Conservation (phyloP, 2,329 filamentous ascomycete genomes). For the Aspergillus ochraceus region DNA sequence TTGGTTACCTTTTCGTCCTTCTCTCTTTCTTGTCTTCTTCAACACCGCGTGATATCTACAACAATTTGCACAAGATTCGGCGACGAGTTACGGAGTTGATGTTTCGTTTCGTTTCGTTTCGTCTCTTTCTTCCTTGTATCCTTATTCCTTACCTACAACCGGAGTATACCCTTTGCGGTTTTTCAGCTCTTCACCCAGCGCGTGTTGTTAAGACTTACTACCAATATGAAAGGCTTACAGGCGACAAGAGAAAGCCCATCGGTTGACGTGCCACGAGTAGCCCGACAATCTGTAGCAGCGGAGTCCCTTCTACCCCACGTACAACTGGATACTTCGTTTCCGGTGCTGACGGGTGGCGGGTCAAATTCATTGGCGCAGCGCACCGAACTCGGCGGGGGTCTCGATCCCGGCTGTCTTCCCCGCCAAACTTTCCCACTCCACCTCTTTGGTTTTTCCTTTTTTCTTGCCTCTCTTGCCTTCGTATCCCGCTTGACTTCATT, state of each 20-base stretch:
- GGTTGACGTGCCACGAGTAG: background rate
- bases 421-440: background rate
- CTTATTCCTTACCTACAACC: background rate
- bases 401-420: conserved; percentile 1
- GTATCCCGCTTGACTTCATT: background rate
- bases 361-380: background rate
- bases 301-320: background rate
- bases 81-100: conserved; percentile 10
- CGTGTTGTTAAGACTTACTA: background rate
- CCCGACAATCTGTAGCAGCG: background rate
- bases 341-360: too few species aligned
- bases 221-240: background rate
- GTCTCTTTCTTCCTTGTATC: conserved; percentile 1
- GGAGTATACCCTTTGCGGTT: background rate
- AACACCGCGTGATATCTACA: background rate
- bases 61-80: conserved; percentile 7
- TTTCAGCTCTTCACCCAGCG: background rate
- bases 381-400: background rate
- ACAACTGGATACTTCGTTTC: background rate
- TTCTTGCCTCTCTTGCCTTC: background rate
- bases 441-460: conserved; percentile 8
- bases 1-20: background rate
- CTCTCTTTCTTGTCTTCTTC: conserved; percentile 6
- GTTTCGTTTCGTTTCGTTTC: background rate
- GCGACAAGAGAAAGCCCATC: background rate